phyloP scores from a whole-genome alignment of 768 basidiomycete genomes.

The Serendipita sp. region DNA sequence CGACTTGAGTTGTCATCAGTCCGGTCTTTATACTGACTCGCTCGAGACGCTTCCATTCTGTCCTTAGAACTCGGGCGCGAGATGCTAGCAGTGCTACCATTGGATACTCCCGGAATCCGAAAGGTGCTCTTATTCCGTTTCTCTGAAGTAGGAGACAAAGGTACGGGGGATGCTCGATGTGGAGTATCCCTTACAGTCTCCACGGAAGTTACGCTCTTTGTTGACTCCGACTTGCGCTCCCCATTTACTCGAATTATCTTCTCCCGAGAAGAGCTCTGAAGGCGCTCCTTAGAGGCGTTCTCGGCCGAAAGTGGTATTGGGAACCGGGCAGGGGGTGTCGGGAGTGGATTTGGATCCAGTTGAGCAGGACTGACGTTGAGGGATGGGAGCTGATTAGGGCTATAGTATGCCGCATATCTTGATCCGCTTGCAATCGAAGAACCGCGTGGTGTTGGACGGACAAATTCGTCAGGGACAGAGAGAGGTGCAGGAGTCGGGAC shows the following conservation, averaged over 20 bases:
- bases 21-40: neutral
- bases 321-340: neutral
- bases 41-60: neutral
- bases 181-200: neutral
- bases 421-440: neutral
- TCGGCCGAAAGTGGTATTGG: neutral
- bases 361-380: neutral
- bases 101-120: neutral
- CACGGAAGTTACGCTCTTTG: neutral
- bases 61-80: neutral
- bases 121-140: neutral
- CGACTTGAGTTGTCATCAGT: neutral
- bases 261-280: neutral
- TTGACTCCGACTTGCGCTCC: neutral
- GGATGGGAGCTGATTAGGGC: neutral
- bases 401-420: neutral
- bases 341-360: neutral
- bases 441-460: neutral
- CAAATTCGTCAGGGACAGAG: neutral
- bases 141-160: neutral
- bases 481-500: neutral
- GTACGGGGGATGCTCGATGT: neutral
- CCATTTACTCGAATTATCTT: neutral
- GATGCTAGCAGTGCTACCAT: neutral
- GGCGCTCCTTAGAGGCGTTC: neutral